Base-by-base conservation (phyloP, 352 stramenopile species). In the Blastocystis sp. region DNA sequence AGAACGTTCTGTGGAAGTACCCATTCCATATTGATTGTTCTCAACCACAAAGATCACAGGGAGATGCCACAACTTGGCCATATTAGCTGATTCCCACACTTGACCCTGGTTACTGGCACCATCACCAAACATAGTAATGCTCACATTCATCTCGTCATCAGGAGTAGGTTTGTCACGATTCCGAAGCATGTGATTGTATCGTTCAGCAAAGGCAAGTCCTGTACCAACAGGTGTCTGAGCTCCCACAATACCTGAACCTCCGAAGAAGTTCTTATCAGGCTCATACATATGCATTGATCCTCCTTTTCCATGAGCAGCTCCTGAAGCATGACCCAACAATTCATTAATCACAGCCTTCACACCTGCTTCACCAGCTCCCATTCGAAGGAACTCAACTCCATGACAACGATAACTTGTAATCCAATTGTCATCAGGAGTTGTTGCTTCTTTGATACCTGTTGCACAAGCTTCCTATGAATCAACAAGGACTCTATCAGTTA, bases 11-110 rank as follows among this genome's bases (percentile, higher is more conserved):
- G 95, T 95, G 71, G 94, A 98, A 42, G 97, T 99, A 88, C 97
- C 97, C 97, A 99, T 99, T 88, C 96, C 97, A 91, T 99, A 99
- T 89, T 98, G 95, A 92, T 99, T 99, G 93, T 99, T 99, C 91
- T 99, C 97, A 90, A 98, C 98, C 89, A 95, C 98, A 90, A 98
- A 99, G 89, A 99, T 98, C 88, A 96, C 93, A 14, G 97, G 97
- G 57, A 99, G 91, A 89, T 98, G 97, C 96, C 96, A 99, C 59
- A 99, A 91, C 80, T 92, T 93, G 11, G 94, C 93, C 95, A 99
- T 98, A 91, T 99, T 99, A 73, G 93, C 92, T 12, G 93, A 92
- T 89, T 97, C 94, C 92, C 93, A 96, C 81, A 86, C 78, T 91
- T 99, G 96, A 80, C 97, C 97, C 93, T 99, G 97, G 93, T 99